These are phyloP conservation scores for Suillus spraguei DNA, from an alignment of 768 basidiomycete genomes.

Conservation along the genomic window DNA sequence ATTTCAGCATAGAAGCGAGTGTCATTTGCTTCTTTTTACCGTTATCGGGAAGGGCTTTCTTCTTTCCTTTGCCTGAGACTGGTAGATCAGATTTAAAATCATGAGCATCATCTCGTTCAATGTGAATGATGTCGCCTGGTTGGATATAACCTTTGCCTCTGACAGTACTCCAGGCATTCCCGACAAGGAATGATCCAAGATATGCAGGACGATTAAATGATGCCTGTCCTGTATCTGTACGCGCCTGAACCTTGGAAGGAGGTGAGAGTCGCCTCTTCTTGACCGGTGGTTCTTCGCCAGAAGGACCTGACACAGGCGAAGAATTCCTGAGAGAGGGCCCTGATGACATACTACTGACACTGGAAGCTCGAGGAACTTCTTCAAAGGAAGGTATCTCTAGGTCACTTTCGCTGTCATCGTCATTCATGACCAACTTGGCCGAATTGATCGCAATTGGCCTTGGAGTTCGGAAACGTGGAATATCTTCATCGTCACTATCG, in stretches of 20 bases:
- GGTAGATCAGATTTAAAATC: constrained; percentile 29
- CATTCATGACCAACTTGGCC: constrained; percentile 38
- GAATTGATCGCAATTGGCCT: constrained; percentile 26
- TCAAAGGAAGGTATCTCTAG: constrained; percentile 36
- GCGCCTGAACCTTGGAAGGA: constrained; percentile 13
- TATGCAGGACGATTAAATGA: constrained; percentile 35
- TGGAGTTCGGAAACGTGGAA: constrained; percentile 18
- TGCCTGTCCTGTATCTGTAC: neutral
- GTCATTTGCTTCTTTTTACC: constrained; percentile 64
- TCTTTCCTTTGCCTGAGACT: constrained; percentile 36
- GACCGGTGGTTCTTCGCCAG: constrained; percentile 35
- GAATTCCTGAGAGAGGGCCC: constrained; percentile 23
- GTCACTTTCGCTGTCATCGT: constrained; percentile 34
- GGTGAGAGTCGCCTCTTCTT: constrained; percentile 54
- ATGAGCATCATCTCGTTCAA: constrained; percentile 56
- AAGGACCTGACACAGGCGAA: constrained; percentile 27
- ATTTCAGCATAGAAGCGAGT: constrained; percentile 66
- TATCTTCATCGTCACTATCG: constrained; percentile 48
- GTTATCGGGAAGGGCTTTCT: constrained; percentile 30
- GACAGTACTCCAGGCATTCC: constrained; percentile 79
- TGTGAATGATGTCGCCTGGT: constrained; percentile 55
- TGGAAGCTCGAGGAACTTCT: constrained; percentile 41
- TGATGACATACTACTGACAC: constrained; percentile 43
- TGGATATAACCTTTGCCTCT: constrained; percentile 74
- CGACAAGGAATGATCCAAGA: constrained; percentile 67